A percentile compares a stretch with the other conserved stretches of the same genome.
These are phyloP conservation scores for Xeromyces bisporus DNA, from an alignment of 495 filamentous ascomycete species.

Conservation along the genomic window DNA sequence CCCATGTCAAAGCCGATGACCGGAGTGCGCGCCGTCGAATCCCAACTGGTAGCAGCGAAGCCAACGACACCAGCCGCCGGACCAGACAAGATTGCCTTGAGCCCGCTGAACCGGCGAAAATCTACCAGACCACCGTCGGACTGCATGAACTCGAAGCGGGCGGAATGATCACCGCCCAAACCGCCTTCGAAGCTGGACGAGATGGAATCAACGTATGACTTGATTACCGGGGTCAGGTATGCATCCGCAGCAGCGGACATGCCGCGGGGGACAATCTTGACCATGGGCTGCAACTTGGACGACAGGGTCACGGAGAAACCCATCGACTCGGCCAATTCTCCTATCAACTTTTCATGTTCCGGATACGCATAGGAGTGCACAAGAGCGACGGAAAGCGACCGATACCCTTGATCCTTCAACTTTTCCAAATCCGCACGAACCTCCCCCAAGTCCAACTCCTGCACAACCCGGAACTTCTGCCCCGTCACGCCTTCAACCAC, in stretches of 20 bases:
- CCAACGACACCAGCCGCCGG: conserved; percentile 66
- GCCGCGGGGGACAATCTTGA: conserved; percentile 51
- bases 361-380: conserved; percentile 39
- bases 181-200: conserved; percentile 42
- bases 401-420: conserved; percentile 29
- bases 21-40: conserved; percentile 66
- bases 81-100: conserved; percentile 42
- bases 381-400: conserved; percentile 35
- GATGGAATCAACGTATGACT: conserved; percentile 87
- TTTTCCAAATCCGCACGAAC: conserved; percentile 26
- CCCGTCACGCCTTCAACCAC: conserved; percentile 32
- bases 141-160: conserved; percentile 38
- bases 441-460: conserved; percentile 19
- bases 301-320: conserved; percentile 41
- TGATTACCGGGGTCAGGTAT: conserved; percentile 89
- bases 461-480: conserved; percentile 34
- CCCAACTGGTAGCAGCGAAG: conserved; percentile 86
- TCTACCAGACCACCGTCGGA: conserved; percentile 40
- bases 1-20: conserved; percentile 98
- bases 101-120: conserved; percentile 38
- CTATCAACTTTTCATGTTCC: conserved; percentile 33
- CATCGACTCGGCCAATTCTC: conserved; percentile 30
- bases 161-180: conserved; percentile 28
- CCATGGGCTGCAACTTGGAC: conserved; percentile 73
- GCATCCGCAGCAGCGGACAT: conserved; percentile 92